Conservation (phyloP, 139 green algal genomes). For the Spirogloea muscicola region DNA sequence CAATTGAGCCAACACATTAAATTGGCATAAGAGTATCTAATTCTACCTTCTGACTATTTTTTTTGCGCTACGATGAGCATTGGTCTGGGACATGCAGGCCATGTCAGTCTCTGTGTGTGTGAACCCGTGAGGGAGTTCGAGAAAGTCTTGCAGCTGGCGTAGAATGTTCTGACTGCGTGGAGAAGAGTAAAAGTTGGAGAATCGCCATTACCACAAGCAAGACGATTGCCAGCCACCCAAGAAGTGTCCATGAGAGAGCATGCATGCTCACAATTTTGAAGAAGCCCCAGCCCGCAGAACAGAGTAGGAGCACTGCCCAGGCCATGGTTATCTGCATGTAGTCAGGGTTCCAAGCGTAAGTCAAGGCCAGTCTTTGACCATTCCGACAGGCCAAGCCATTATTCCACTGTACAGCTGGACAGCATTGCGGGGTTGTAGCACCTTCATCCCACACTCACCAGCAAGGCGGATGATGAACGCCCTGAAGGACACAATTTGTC, state of each 20-base stretch:
- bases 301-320: background rate
- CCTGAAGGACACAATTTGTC: background rate
- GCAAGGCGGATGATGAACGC: background rate
- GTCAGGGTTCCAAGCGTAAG: no score
- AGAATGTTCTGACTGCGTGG: conserved; percentile 29
- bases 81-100: no score
- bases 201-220: conserved; percentile 1
- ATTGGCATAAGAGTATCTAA: no score
- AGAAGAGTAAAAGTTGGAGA: background rate
- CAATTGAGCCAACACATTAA: no score
- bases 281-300: background rate
- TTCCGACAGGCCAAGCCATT: no score
- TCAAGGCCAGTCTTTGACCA: no score
- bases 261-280: background rate
- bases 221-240: background rate
- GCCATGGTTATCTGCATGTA: background rate
- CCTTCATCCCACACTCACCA: background rate
- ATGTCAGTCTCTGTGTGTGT: no score
- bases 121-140: no score
- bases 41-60: no score
- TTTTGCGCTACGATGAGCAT: no score
- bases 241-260: conserved; percentile 1
- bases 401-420: background rate
- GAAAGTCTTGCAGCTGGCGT: no score
- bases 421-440: background rate